phyloP scores from a whole-genome alignment of 2,329 filamentous ascomycete species.

The Alternaria brassicae region DNA sequence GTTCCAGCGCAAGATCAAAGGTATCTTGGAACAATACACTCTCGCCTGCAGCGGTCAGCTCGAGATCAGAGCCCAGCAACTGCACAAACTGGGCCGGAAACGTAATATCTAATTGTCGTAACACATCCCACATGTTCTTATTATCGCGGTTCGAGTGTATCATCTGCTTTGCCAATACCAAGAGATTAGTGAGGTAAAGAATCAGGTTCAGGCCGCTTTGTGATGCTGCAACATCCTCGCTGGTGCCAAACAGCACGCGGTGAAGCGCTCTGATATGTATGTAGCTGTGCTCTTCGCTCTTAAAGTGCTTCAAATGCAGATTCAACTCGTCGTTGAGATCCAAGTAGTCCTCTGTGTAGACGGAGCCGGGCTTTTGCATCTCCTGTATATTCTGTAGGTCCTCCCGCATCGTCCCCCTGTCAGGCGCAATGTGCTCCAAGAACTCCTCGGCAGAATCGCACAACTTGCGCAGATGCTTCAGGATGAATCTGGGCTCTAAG shows the following conservation, averaged over 20 bases:
- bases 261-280: conserved; percentile 51
- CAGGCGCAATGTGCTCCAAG: conserved; percentile 40
- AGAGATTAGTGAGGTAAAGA: conserved; percentile 55
- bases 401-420: conserved; percentile 27
- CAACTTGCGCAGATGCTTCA: conserved; percentile 52
- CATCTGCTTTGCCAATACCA: conserved; percentile 51
- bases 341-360: conserved; percentile 48
- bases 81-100: conserved; percentile 48
- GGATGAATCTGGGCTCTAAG: conserved; percentile 52
- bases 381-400: conserved; percentile 36
- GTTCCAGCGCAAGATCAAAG: conserved; percentile 59
- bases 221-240: conserved; percentile 22
- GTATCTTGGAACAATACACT: conserved; percentile 54
- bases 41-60: conserved; percentile 37
- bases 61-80: conserved; percentile 20
- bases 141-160: conserved; percentile 38
- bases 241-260: conserved; percentile 48
- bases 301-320: conserved; percentile 48
- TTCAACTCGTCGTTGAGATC: conserved; percentile 45
- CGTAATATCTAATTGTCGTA: conserved; percentile 42
- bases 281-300: conserved; percentile 50
- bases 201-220: conserved; percentile 50
- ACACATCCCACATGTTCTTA: conserved; percentile 37
- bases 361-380: conserved; percentile 48
- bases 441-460: conserved; percentile 39